phyloP scores from a whole-genome alignment of 2,329 filamentous ascomycete genomes.

The Colletotrichum scovillei region DNA sequence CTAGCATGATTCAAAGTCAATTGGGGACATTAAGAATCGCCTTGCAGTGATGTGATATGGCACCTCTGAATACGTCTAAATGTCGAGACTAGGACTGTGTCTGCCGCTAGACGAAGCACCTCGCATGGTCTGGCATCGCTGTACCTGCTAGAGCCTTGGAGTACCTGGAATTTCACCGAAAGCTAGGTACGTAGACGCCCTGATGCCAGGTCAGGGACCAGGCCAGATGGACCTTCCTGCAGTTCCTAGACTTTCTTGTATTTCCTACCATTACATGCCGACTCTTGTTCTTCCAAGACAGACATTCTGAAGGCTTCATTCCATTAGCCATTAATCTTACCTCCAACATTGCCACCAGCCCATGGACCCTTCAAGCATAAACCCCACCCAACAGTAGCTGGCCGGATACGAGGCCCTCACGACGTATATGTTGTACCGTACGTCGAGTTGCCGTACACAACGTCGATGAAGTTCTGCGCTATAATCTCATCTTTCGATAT shows the following conservation, averaged over 20 bases:
- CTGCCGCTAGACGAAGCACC: background rate
- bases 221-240: background rate
- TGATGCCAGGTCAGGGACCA: background rate
- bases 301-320: background rate
- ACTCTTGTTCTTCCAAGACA: background rate
- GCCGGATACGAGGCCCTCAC: background rate
- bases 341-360: background rate
- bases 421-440: conserved; percentile 49
- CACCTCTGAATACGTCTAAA: too few relatives aligned
- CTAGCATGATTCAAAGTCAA: too few relatives aligned
- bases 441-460: conserved; percentile 51
- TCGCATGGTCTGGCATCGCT: background rate
- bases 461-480: conserved; percentile 53
- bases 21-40: too few relatives aligned
- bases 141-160: too few relatives aligned
- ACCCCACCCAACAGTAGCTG: background rate
- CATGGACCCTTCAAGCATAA: background rate
- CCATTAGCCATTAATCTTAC: background rate
- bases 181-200: background rate
- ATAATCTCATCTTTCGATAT: conserved; percentile 48
- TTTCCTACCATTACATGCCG: background rate
- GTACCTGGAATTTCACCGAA: background rate
- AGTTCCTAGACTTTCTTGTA: background rate
- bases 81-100: too few relatives aligned
- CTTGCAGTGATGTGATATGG: too few relatives aligned